A percentile compares a stretch with the other conserved stretches of the same genome.
Evolutionary conservation across 1,284 basidiomycete genomes (phyloP).

Genomic region (Ceratobasidium theobromae): DNA sequence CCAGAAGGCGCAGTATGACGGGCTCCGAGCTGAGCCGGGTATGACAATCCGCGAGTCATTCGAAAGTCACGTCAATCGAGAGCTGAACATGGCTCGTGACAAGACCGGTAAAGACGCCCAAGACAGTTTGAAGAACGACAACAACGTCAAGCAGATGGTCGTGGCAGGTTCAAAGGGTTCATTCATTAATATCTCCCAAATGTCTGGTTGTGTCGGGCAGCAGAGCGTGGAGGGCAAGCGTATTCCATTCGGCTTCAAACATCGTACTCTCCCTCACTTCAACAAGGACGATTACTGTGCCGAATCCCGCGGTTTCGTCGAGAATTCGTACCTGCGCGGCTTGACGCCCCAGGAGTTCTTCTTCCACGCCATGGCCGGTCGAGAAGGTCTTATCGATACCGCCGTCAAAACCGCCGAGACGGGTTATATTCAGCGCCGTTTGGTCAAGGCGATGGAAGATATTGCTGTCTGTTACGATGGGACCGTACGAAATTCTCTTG

Average conservation of each 20-base stretch:
- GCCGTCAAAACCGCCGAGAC: conserved; percentile 99
- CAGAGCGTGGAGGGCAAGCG: conserved; percentile 98
- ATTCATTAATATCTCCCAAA: conserved; percentile 99
- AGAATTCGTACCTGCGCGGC: conserved; percentile 98
- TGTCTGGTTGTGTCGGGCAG: conserved; percentile 99
- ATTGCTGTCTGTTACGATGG: conserved; percentile 98
- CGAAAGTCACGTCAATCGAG: conserved; percentile 87
- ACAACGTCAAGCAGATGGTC: conserved; percentile 99
- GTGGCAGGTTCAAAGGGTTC: conserved; percentile 98
- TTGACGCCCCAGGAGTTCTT: conserved; percentile 99
- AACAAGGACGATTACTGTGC: conserved; percentile 99
- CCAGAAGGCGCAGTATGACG: conserved; percentile 77
- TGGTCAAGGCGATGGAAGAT: conserved; percentile 98
- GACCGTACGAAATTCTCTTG: conserved; percentile 94
- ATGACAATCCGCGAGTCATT: conserved; percentile 99
- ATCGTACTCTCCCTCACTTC: conserved; percentile 95
- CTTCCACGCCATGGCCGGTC: conserved; percentile 99
- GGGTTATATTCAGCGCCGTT: conserved; percentile 96
- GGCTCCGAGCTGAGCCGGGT: conserved; percentile 85
- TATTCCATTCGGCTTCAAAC: conserved; percentile 97
- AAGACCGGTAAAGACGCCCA: conserved; percentile 94
- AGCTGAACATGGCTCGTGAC: conserved; percentile 96
- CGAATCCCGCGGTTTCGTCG: conserved; percentile 97
- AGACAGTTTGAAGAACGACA: conserved; percentile 95
- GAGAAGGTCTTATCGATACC: conserved; percentile 98